These are phyloP conservation scores for Fusarium chaquense DNA, from an alignment of 2,329 filamentous ascomycete genomes.

Conservation along the genomic window DNA sequence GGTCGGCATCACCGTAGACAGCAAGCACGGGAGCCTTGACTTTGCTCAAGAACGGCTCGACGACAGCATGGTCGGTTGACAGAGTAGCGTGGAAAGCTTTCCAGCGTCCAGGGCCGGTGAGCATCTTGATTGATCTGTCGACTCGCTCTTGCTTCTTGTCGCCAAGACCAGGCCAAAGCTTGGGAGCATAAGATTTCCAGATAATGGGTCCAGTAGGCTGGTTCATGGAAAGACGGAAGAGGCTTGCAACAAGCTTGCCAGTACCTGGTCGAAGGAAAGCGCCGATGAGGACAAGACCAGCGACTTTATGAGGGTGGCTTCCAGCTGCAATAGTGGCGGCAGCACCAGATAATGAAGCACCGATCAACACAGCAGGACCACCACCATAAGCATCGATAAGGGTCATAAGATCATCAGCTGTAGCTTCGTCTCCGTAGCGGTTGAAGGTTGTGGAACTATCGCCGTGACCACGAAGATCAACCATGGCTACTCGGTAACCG, in stretches of 20 bases:
- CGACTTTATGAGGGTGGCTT: conserved; percentile 20
- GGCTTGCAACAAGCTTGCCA: neutral
- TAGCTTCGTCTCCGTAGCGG: conserved; percentile 26
- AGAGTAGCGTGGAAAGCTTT: conserved; percentile 33
- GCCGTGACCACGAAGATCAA: conserved; percentile 34
- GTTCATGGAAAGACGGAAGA: conserved; percentile 5
- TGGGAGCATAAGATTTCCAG: conserved; percentile 24
- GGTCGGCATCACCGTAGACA: conserved; percentile 33
- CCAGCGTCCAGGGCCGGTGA: conserved; percentile 29
- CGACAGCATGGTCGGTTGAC: conserved; percentile 20
- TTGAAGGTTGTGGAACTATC: conserved; percentile 27
- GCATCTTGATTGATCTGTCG: conserved; percentile 10
- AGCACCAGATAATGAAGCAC: conserved; percentile 20
- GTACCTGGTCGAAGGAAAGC: conserved; percentile 24
- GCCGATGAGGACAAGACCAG: conserved; percentile 20
- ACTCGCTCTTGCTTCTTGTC: conserved; percentile 23
- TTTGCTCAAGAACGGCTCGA: conserved; percentile 19
- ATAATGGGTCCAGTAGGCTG: conserved; percentile 8
- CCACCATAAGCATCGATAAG: conserved; percentile 21
- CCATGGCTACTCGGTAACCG: conserved; percentile 27
- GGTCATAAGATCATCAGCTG: conserved; percentile 19
- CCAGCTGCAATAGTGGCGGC: conserved; percentile 31
- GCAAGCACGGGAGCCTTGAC: conserved; percentile 32
- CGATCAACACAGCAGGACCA: conserved; percentile 15
- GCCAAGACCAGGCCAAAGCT: conserved; percentile 32